These are phyloP conservation scores for Torulaspora franciscae DNA, from an alignment of 805 yeast genomes.

Conservation along the genomic window DNA sequence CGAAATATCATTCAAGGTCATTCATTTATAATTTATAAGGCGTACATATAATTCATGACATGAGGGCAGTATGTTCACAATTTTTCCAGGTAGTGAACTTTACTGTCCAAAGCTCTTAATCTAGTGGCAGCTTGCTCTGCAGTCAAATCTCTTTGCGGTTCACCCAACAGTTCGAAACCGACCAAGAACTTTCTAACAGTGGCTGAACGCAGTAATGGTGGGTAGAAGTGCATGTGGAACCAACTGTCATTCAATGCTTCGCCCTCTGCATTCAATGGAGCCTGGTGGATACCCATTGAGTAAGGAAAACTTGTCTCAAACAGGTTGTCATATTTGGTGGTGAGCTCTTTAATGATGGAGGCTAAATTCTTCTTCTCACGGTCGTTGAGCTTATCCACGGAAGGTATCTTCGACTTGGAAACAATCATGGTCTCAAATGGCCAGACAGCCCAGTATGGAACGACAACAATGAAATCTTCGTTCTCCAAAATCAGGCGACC, in stretches of 20 bases:
- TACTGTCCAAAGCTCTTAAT: constrained; percentile 42
- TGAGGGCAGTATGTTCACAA: constrained; percentile 20
- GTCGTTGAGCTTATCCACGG: constrained; percentile 44
- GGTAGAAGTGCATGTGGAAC: constrained; percentile 74
- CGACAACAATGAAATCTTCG: constrained; percentile 60
- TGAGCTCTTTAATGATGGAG: constrained; percentile 45
- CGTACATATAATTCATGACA: not conserved
- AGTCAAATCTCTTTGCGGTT: constrained; percentile 49
- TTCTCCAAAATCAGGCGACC: constrained; percentile 54
- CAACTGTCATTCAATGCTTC: constrained; percentile 45
- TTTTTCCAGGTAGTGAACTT: constrained; percentile 40
- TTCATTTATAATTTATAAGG: not conserved
- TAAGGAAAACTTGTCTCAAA: constrained; percentile 69
- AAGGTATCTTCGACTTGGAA: constrained; percentile 50
- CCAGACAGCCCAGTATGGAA: constrained; percentile 82
- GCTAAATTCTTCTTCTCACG: constrained; percentile 54
- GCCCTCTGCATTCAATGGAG: constrained; percentile 49
- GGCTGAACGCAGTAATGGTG: constrained; percentile 70
- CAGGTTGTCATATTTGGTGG: constrained; percentile 65
- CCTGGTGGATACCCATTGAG: constrained; percentile 79
- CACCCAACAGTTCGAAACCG: constrained; percentile 64
- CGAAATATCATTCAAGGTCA: not conserved
- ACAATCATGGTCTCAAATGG: constrained; percentile 69
- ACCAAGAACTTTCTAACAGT: constrained; percentile 71
- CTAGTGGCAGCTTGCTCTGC: constrained; percentile 36